A percentile compares a stretch with the other conserved stretches of the same genome.
phyloP scores from a whole-genome alignment of 2,329 filamentous ascomycete genomes.

The Myriosclerotinia curreyana region DNA sequence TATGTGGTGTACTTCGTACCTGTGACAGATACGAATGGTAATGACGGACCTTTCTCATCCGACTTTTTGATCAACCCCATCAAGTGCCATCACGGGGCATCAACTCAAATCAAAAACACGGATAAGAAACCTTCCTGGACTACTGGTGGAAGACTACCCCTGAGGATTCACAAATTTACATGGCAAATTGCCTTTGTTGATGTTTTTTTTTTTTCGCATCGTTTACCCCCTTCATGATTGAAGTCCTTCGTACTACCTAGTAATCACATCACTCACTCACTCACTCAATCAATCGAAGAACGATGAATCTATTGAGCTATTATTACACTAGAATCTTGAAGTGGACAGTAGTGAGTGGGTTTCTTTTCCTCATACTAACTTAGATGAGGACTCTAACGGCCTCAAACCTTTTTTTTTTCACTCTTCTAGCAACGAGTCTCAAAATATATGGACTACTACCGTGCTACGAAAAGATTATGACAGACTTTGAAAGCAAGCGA shows the following conservation, averaged over 20 bases:
- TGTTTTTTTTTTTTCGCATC: neutral
- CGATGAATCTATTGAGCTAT: neutral
- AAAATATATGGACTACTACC: neutral
- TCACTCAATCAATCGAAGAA: neutral
- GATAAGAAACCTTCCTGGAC: neutral
- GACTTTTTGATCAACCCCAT: neutral
- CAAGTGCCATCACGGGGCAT: neutral
- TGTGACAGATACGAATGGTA: neutral
- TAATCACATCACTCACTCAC: too few relatives aligned
- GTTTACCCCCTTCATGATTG: neutral
- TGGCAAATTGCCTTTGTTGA: constrained; percentile 2
- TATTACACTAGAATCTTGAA: neutral
- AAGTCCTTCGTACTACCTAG: neutral
- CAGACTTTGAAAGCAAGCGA: neutral
- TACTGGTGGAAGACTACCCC: neutral
- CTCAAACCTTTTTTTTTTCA: neutral
- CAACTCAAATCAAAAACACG: constrained; percentile 3
- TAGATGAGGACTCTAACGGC: neutral
- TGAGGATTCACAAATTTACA: constrained; percentile 3
- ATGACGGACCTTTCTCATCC: neutral
- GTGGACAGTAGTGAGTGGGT: neutral
- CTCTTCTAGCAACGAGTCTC: neutral
- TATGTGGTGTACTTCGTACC: neutral
- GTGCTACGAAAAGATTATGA: neutral
- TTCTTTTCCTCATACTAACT: neutral